Percentiles rank a stretch among this genome's conserved stretches.
Conservation (phyloP, 2,329 filamentous ascomycete genomes). For the Apiospora arundinis region DNA sequence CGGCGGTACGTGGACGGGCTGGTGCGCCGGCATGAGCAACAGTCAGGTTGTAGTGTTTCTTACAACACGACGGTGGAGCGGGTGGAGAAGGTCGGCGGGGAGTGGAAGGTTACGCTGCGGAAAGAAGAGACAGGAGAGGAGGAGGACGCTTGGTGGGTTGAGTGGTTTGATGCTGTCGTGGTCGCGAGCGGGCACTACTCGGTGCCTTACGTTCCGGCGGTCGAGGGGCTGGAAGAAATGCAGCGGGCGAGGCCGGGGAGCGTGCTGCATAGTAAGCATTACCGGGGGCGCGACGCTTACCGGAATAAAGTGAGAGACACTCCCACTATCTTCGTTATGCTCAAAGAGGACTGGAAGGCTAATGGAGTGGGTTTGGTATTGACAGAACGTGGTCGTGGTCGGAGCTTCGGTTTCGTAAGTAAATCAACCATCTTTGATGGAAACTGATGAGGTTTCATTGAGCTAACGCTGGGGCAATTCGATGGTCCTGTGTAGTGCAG, state of each 20-base stretch:
- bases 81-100: conserved; percentile 54
- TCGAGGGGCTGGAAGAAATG: conserved; percentile 56
- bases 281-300: conserved; percentile 52
- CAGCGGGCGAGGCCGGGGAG: conserved; percentile 53
- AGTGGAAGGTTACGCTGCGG: conserved; percentile 61
- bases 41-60: conserved; percentile 47
- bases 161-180: conserved; percentile 50
- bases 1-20: conserved; percentile 60
- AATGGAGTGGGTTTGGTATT: neutral
- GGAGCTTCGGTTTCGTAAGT: conserved; percentile 64
- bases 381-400: conserved; percentile 63
- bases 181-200: conserved; percentile 49
- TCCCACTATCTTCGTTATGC: neutral
- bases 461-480: neutral
- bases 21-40: conserved; percentile 59
- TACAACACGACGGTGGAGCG: conserved; percentile 68
- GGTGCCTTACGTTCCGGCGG: conserved; percentile 58
- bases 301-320: conserved; percentile 48
- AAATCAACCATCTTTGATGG: neutral
- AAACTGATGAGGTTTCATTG: too few relatives aligned
- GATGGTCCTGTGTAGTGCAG: conserved; percentile 41
- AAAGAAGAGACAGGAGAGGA: conserved; percentile 39
- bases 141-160: conserved; percentile 66
- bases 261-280: conserved; percentile 62
- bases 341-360: neutral